Percentiles rank a stretch among this genome's conserved stretches.
Conservation (phyloP, 495 filamentous ascomycete species). For the Hyaloscypha variabilis region DNA sequence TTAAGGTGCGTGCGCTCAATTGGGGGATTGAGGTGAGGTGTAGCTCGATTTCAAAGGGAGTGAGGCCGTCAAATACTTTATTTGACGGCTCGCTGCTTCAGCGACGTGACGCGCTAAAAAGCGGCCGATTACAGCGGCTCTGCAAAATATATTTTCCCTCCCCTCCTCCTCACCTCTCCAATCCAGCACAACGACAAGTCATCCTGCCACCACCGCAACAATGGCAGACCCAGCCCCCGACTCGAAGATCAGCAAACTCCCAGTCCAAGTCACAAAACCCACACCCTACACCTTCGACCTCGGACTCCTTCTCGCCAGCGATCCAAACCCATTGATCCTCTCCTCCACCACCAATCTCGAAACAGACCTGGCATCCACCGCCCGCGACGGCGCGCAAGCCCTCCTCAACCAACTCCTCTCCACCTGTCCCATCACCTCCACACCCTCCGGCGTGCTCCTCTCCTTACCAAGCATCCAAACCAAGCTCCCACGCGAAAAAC, state of each 20-base stretch:
- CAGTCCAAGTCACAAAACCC: constrained; percentile 73
- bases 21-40: not conserved
- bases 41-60: not conserved
- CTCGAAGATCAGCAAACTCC: constrained; percentile 17
- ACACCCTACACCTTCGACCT: constrained; percentile 93
- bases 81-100: constrained; percentile 6
- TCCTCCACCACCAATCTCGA: constrained; percentile 47
- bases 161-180: constrained; percentile 4
- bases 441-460: constrained; percentile 70
- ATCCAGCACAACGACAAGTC: not conserved
- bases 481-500: constrained; percentile 84
- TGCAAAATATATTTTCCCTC: constrained; percentile 28
- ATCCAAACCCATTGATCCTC: constrained; percentile 74
- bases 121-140: constrained; percentile 29
- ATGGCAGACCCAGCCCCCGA: not conserved
- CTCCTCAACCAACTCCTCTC: constrained; percentile 89
- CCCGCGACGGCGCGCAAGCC: constrained; percentile 84
- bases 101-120: constrained; percentile 14
- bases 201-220: too few relatives aligned
- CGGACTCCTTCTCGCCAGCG: constrained; percentile 77
- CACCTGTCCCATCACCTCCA: constrained; percentile 73
- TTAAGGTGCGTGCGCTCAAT: constrained; percentile 2
- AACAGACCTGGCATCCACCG: constrained; percentile 61
- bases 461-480: constrained; percentile 70
- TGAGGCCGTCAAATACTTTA: too few relatives aligned